These are phyloP conservation scores for Tuber calosporum DNA, from an alignment of 495 filamentous ascomycete genomes.

Conservation along the genomic window DNA sequence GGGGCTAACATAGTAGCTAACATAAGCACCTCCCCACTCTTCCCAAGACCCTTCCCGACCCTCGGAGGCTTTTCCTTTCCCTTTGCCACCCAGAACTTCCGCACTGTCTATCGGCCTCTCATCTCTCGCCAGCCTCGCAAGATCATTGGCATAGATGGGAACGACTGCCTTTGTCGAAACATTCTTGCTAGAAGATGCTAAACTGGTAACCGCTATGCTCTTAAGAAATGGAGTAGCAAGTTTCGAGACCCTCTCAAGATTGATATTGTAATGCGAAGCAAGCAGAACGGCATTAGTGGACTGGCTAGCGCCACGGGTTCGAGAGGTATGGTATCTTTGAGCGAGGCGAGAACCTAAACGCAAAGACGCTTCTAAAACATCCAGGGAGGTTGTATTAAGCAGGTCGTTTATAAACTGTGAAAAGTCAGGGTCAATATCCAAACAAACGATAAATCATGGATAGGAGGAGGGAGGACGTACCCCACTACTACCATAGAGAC, in stretches of 20 bases:
- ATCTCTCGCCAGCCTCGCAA: constrained; percentile 61
- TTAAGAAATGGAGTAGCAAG: constrained; percentile 77
- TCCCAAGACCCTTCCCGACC: constrained; percentile 48
- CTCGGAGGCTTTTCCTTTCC: constrained; percentile 36
- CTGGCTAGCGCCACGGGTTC: constrained; percentile 49
- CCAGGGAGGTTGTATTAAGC: constrained; percentile 74
- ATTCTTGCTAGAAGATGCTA: constrained; percentile 41
- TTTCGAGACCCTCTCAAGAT: constrained; percentile 77
- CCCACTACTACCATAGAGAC: constrained; percentile 84
- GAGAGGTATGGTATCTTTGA: constrained; percentile 83
- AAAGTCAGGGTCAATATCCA: constrained; percentile 12
- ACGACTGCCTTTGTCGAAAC: constrained; percentile 42
- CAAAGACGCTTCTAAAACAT: constrained; percentile 66
- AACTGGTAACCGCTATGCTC: constrained; percentile 47
- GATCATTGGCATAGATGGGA: constrained; percentile 66
- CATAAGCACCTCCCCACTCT: constrained; percentile 59
- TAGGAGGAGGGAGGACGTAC: constrained; percentile 36
- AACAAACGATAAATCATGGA: not conserved
- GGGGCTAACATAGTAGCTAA: constrained; percentile 58
- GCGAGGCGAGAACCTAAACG: constrained; percentile 74
- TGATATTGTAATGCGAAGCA: constrained; percentile 86
- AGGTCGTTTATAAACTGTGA: constrained; percentile 69
- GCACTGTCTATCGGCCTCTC: constrained; percentile 47
- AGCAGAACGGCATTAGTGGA: constrained; percentile 63
- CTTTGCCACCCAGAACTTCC: constrained; percentile 41